Evolutionary conservation across 768 basidiomycete genomes (phyloP), one percentile per base, ranked within the genome.

Genomic region (Rhizopogon salebrosus): DNA sequence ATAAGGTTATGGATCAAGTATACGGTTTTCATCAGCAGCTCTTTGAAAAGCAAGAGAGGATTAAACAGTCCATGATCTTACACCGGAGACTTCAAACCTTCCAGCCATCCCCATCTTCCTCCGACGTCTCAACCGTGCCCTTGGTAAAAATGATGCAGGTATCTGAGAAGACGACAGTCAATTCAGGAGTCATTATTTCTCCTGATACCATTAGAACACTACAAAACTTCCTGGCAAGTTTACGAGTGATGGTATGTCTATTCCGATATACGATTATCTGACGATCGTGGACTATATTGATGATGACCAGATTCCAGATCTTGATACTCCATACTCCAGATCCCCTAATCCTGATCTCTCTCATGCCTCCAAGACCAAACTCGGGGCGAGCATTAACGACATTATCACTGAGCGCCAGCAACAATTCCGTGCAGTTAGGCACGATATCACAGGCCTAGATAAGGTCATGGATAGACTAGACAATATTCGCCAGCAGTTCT

Each of bases 271-370:
- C 3, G 11, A 34, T 5, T 34, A 34, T n/a, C 31, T 8, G 36
- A 37, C n/a, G n/a, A n/a, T n/a, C n/a, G n/a, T 37, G 36, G 7
- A 5, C n/a, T 11, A 8, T 37, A 37, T 37, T 37, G 36, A 37
- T 11, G 16, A 37, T 37, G 0, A 10, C 16, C 10, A 26, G 3
- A n/a, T 26, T 41, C 24, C 41, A 41, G 24, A 26, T 24, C 24
- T 41, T 41, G 24, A 26, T n/a, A n/a, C 24, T 4, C 9, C 24
- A 41, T 41, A 7, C 9, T 16, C 26, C 35, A 53, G 54, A 35
- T 62, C 53, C 40, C 36, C 39, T 46, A 51, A 52, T 23, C 57
- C 57, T 45, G 59, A 63, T 38, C 48, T 54, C 23, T 48, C 60
- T 10, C 31, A 34, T 34, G 55, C 49, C 13, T 54, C 57, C 0